Evolutionary conservation across 257 asterid species (phyloP), one percentile per base, ranked within the genome.

Genomic region (Forsythia viridissima): DNA sequence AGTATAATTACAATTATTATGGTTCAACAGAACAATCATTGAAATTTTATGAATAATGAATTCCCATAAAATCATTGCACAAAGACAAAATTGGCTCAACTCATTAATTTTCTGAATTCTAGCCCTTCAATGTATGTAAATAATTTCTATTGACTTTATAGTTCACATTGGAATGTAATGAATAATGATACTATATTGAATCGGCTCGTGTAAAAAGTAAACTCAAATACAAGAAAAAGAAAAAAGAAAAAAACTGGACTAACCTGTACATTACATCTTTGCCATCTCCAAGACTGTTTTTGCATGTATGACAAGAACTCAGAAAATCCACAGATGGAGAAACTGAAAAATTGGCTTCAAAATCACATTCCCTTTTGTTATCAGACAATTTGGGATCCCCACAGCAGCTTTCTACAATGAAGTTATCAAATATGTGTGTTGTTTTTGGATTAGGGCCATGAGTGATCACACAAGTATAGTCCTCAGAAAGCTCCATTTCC

Each of bases 401-500:
- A 44, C 84, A 81, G 77, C 92, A 88, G 69, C 84, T 88, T 86
- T 87, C 90, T 57, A 96, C 93, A 74, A 96, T 83, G 79, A 92
- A 93, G 52, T 90, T 91, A 77, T 93, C 97, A 69, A 82, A 96
- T 15, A 96, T 92, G 78, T 92, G 99, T 39, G 91, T 91, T 7
- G 92, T 96, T 84, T 86, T 92, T 0, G 97, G 97, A 71, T 92
- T 96, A 43, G 98, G 97, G 0, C 99, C 98, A 66, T 88, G 98
- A 51, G 88, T 85, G 83, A 96, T 92, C 80, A 96, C 99, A 55
- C 99, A 86, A 18, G 99, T 93, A 57, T 96, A 96, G 15, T 96
- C 97, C 84, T 95, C 99, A 8, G 95, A 93, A n/a, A 85, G 89
- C 90, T 96, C 97, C 97, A 96, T 93, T 79, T 96, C 99, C 61